These are phyloP conservation scores for Penicillium rolfsii DNA, from an alignment of 2,329 filamentous ascomycete genomes.

Conservation along the genomic window DNA sequence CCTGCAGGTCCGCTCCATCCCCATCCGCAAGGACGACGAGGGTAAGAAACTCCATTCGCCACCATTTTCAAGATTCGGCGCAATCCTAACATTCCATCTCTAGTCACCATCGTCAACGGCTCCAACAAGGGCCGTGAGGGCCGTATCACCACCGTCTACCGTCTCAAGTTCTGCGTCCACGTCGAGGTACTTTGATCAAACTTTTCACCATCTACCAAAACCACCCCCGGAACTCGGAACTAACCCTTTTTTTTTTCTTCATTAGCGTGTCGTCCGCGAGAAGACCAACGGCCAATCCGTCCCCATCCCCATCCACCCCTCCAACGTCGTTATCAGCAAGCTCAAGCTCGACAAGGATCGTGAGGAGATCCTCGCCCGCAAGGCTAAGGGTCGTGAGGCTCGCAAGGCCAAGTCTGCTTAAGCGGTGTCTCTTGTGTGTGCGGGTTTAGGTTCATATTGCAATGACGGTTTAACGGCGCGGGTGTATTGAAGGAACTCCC, in stretches of 20 bases:
- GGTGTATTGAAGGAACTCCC: constrained; percentile 32
- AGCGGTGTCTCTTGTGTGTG: constrained; percentile 63
- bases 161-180: constrained; percentile 97
- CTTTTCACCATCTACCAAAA: not conserved
- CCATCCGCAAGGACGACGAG: constrained; percentile 97
- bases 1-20: constrained; percentile 83
- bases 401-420: constrained; percentile 61
- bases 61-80: not conserved
- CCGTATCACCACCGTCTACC: constrained; percentile 97
- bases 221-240: not conserved
- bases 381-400: constrained; percentile 40
- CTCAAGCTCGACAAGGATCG: constrained; percentile 76
- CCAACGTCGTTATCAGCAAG: constrained; percentile 98
- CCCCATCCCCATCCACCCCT: constrained; percentile 90
- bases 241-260: not conserved
- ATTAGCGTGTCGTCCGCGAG: constrained; percentile 76
- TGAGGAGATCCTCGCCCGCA: constrained; percentile 53
- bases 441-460: constrained; percentile 66
- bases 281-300: constrained; percentile 97
- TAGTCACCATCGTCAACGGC: constrained; percentile 81
- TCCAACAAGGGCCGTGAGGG: constrained; percentile 97
- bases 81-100: not conserved
- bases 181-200: constrained; percentile 65
- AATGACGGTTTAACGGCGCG: constrained; percentile 44
- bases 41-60: constrained; percentile 39